Conservation (phyloP, 306 rosid species). For the Casuarina glauca region DNA sequence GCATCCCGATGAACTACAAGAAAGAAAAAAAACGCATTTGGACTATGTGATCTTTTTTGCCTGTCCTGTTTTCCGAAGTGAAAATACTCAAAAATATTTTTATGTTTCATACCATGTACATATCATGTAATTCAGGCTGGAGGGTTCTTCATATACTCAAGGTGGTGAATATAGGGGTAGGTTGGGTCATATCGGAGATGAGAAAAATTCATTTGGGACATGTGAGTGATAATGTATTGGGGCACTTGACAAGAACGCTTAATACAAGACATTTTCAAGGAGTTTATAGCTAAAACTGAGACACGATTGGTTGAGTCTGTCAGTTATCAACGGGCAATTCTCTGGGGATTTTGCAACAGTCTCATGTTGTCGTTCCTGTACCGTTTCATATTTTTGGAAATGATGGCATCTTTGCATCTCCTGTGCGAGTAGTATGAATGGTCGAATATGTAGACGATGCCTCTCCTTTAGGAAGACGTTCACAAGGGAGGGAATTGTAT, state of each 20-base stretch:
- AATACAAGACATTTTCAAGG: not conserved
- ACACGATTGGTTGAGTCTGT: not conserved
- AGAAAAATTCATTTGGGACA: not conserved
- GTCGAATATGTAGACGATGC: not conserved
- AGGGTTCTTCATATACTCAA: not conserved
- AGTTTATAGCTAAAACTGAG: not conserved
- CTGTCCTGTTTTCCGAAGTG: constrained; percentile 15
- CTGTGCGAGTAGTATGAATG: not conserved
- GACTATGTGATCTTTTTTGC: constrained; percentile 21
- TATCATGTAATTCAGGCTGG: constrained; percentile 14
- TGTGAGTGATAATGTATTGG: not conserved
- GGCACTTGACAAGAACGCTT: not conserved
- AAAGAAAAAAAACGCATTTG: constrained; percentile 9
- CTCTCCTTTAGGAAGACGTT: no score
- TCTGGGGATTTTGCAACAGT: not conserved
- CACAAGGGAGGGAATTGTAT: no score
- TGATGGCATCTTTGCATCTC: not conserved
- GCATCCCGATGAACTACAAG: constrained; percentile 51
- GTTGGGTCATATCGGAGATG: not conserved
- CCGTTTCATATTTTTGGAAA: not conserved
- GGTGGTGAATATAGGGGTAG: not conserved
- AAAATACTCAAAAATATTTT: not conserved
- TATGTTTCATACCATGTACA: constrained; percentile 23
- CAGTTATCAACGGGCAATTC: not conserved
- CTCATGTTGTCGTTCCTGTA: not conserved